Evolutionary conservation across 202 grass and related monocot species (phyloP), one percentile per base, ranked within the genome.

Genomic region (Alloteropsis angusta): DNA sequence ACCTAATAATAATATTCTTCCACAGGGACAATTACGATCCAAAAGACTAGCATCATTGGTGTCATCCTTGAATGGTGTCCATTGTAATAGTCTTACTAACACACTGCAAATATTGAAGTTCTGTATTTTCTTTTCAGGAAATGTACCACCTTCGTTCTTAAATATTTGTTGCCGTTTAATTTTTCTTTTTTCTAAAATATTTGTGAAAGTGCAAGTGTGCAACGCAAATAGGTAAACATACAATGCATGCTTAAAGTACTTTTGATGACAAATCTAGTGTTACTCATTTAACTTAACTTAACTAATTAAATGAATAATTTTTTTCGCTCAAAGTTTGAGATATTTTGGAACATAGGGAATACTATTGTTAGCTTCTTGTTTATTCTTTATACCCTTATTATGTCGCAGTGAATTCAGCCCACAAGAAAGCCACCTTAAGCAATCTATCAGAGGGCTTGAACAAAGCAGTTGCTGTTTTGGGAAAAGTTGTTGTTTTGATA

Each of bases 391-490:
- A 45, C 65, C 21, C 43, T 65, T 57, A 45, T 83, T 69, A 66
- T 72, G 53, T 80, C 32, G 26, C 72, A 98, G 95, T 90, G 79
- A 90, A 94, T 76, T 68, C 71, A 73, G 48, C 55, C 7, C 92
- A 92, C 84, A 92, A 85, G 85, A 90, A 87, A 94, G 80, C 75
- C 64, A 83, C 87, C 6, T 25, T 90, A 63, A 72, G 66, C 76
- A 71, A 62, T 59, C 72, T 98, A 74, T 88, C 85, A 37, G 91
- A 89, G 59, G 95, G 95, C 73, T 76, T 90, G 60, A 98, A 98
- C 78, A 94, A 86, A 63, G 69, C 49, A 5, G 66, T 88, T 74
- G 87, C 80, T 65, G 74, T 98, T 82, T 49, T 79, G 56, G 89
- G 85, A 28, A 94, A 94, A 85, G 81, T 94, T 41, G 28, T 94